These are phyloP conservation scores for Ganoderma multipileum DNA, from an alignment of 1,284 basidiomycete species.

Conservation along the genomic window DNA sequence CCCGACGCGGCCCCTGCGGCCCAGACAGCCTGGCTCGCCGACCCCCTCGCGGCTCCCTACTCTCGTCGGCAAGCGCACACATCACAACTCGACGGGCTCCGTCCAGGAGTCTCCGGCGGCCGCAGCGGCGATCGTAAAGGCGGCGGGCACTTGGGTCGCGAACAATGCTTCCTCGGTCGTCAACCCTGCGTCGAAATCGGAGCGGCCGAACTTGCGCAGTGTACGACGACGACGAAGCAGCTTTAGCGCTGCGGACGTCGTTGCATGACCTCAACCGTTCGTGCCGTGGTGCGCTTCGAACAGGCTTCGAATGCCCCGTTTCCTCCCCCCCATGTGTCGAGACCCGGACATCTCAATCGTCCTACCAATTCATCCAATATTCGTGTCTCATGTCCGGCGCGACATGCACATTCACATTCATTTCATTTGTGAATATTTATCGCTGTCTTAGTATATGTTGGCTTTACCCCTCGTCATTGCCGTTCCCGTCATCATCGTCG, in stretches of 20 bases:
- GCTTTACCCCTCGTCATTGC: constrained; percentile 13
- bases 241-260: constrained; percentile 82
- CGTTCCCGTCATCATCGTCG: constrained; percentile 14
- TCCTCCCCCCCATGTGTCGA: neutral
- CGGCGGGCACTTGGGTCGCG: constrained; percentile 73
- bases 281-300: constrained; percentile 13
- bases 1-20: constrained; percentile 39
- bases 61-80: constrained; percentile 59
- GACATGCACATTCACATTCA: constrained; percentile 18
- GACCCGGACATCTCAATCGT: neutral
- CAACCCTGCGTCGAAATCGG: constrained; percentile 69
- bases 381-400: neutral
- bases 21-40: constrained; percentile 55
- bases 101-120: constrained; percentile 57
- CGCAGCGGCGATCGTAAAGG: constrained; percentile 37
- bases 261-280: constrained; percentile 52
- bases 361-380: neutral
- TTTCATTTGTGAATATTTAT: constrained; percentile 34
- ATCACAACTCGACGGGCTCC: constrained; percentile 55
- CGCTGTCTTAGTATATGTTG: constrained; percentile 20
- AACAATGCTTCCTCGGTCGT: constrained; percentile 73
- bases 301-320: constrained; percentile 17
- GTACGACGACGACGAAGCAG: constrained; percentile 80
- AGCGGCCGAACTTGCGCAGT: constrained; percentile 71
- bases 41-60: constrained; percentile 79